A percentile compares a stretch with the other conserved stretches of the same genome.
These are phyloP conservation scores for Paecilomyces sp. DNA, from an alignment of 2,329 filamentous ascomycete genomes.

Conservation along the genomic window DNA sequence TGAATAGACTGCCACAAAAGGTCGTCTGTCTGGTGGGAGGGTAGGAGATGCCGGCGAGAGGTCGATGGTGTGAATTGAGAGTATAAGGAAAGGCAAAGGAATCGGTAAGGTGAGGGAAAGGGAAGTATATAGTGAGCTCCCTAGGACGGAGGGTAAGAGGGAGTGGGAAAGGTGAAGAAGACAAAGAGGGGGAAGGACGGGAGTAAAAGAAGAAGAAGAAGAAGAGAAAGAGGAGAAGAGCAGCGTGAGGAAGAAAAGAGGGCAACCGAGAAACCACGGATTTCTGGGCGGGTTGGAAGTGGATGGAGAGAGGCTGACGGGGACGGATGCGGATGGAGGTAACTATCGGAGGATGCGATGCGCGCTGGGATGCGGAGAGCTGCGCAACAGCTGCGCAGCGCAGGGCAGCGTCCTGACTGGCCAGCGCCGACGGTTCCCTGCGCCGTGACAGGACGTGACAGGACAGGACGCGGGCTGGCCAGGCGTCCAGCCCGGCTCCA, in stretches of 20 bases:
- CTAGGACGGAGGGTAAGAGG: neutral
- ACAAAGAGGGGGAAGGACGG: conserved; percentile 9
- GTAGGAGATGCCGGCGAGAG: conserved; percentile 1
- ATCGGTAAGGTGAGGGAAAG: neutral
- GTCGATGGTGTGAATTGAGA: conserved; percentile 1
- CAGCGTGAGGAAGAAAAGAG: neutral
- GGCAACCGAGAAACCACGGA: neutral
- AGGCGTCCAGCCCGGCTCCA: neutral
- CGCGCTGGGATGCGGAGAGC: conserved; percentile 15
- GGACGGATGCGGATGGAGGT: conserved; percentile 1
- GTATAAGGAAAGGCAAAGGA: neutral
- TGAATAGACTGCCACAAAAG: neutral
- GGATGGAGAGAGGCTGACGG: conserved; percentile 11
- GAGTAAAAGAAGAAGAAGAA: conserved; percentile 8
- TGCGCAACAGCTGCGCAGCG: neutral
- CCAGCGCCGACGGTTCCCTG: neutral
- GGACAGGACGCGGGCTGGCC: neutral
- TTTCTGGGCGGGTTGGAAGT: neutral
- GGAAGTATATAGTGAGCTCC: neutral
- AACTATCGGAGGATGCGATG: conserved; percentile 5
- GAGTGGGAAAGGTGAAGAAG: conserved; percentile 7
- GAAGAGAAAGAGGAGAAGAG: conserved; percentile 2
- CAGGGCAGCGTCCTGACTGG: neutral
- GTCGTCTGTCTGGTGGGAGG: conserved; percentile 1
- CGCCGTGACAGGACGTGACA: neutral